Evolutionary conservation across 2,329 filamentous ascomycete species (phyloP).

Genomic region (Epichloe bromicola): DNA sequence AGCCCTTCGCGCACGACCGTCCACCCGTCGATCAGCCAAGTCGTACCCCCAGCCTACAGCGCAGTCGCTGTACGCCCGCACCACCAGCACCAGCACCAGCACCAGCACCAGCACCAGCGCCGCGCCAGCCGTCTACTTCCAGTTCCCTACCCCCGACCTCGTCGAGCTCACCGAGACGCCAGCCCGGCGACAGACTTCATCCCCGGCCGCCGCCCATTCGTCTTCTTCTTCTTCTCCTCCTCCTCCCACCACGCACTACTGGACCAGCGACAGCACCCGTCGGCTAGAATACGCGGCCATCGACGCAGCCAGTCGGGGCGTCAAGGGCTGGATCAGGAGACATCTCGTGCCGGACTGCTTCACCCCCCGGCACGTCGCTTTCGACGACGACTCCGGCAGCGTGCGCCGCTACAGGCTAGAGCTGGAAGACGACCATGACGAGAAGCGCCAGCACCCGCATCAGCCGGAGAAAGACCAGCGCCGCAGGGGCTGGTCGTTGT

Average conservation of each 20-base stretch:
- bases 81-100: slow-evolving; percentile 13
- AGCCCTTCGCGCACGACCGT: slow-evolving; percentile 24
- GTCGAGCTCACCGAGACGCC: slow-evolving; percentile 12
- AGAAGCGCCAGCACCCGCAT: slow-evolving; percentile 12
- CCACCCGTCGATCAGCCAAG: slow-evolving; percentile 27
- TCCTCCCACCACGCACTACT: slow-evolving; percentile 51
- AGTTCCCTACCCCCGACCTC: slow-evolving; percentile 34
- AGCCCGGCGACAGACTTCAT: background rate
- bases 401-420: slow-evolving; percentile 50
- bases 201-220: slow-evolving; percentile 10
- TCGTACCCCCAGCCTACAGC: slow-evolving; percentile 20
- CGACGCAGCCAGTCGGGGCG: slow-evolving; percentile 45
- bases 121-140: slow-evolving; percentile 30
- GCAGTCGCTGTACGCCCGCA: slow-evolving; percentile 21
- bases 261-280: slow-evolving; percentile 51
- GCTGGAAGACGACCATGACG: slow-evolving; percentile 32
- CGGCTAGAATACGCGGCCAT: slow-evolving; percentile 54
- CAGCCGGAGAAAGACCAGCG: slow-evolving; percentile 4
- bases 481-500: slow-evolving; percentile 17
- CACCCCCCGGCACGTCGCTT: slow-evolving; percentile 37
- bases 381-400: slow-evolving; percentile 50
- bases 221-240: slow-evolving; percentile 36
- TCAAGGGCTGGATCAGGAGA: slow-evolving; percentile 46
- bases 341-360: slow-evolving; percentile 49
- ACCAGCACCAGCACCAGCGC: slow-evolving; percentile 11